A percentile compares a stretch with the other conserved stretches of the same genome.
phyloP scores from a whole-genome alignment of 768 basidiomycete species.

The Leccinum olivaceopallidum region DNA sequence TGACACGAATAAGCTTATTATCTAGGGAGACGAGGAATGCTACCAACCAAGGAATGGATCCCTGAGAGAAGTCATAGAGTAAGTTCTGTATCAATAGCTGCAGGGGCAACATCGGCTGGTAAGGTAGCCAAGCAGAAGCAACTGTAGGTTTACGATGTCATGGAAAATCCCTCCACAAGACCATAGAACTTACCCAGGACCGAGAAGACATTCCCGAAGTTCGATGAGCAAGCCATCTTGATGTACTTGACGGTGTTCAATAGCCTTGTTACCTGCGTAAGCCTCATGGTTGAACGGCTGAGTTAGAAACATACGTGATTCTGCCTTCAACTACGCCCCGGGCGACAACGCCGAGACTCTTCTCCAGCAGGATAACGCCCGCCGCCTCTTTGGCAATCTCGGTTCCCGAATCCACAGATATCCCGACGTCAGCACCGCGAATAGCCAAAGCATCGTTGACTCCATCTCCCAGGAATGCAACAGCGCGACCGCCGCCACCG shows the following conservation, averaged over 20 bases:
- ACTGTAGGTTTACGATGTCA: conserved; percentile 18
- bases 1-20: conserved; percentile 12
- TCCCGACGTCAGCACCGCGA: conserved; percentile 34
- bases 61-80: conserved; percentile 39
- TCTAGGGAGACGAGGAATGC: background rate
- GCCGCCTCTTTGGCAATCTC: conserved; percentile 41
- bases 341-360: conserved; percentile 35
- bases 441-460: conserved; percentile 35
- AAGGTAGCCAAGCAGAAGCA: conserved; percentile 40
- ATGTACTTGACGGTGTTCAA: conserved; percentile 39
- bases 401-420: conserved; percentile 35
- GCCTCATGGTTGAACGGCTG: background rate
- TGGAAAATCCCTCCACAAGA: background rate
- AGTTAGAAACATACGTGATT: conserved; percentile 28
- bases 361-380: conserved; percentile 37
- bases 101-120: conserved; percentile 32
- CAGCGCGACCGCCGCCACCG: conserved; percentile 28
- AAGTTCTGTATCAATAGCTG: conserved; percentile 36
- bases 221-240: conserved; percentile 39
- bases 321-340: conserved; percentile 36
- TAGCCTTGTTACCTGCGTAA: conserved; percentile 28
- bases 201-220: conserved; percentile 37
- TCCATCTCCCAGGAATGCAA: conserved; percentile 34
- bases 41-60: conserved; percentile 36
- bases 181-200: conserved; percentile 26